Conservation (phyloP, 768 basidiomycete genomes). For the Hirschioporus abietinus region DNA sequence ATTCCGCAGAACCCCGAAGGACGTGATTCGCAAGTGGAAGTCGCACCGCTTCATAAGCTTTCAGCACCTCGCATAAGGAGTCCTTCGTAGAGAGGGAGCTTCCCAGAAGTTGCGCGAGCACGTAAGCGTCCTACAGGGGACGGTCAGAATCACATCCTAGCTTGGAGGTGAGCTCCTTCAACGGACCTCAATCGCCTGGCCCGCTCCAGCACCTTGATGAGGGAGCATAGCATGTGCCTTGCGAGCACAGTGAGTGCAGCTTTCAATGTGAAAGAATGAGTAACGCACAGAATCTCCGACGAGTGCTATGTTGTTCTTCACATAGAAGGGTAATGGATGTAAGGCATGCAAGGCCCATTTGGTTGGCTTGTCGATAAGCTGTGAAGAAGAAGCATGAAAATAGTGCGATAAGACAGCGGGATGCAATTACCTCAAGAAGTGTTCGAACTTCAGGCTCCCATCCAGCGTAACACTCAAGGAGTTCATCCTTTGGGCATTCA, state of each 20-base stretch:
- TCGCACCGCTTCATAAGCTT: conserved; percentile 19
- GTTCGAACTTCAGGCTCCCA: conserved; percentile 33
- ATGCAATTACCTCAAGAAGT: conserved; percentile 24
- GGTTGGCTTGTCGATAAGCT: conserved; percentile 30
- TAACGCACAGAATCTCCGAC: conserved; percentile 25
- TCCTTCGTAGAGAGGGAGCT: conserved; percentile 13
- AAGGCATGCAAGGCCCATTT: conserved; percentile 24
- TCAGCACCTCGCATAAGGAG: conserved; percentile 12
- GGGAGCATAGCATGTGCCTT: conserved; percentile 25
- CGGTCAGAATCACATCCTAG: conserved; percentile 5
- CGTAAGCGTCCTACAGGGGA: conserved; percentile 25
- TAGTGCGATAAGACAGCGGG: not conserved
- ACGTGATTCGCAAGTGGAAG: conserved; percentile 21
- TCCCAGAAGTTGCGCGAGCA: conserved; percentile 19
- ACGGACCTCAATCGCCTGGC: conserved; percentile 30
- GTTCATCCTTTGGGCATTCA: conserved; percentile 28
- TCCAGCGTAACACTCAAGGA: conserved; percentile 23
- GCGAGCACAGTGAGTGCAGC: not conserved
- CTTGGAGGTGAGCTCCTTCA: conserved; percentile 5
- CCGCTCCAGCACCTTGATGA: conserved; percentile 25
- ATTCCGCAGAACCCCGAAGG: conserved; percentile 14
- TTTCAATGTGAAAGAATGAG: not conserved
- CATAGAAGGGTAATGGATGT: conserved; percentile 19
- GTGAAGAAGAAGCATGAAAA: conserved; percentile 12
- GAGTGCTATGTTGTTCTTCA: conserved; percentile 22